These are phyloP conservation scores for Ascochyta clinopodiicola DNA, from an alignment of 2,329 filamentous ascomycete species.

Conservation along the genomic window DNA sequence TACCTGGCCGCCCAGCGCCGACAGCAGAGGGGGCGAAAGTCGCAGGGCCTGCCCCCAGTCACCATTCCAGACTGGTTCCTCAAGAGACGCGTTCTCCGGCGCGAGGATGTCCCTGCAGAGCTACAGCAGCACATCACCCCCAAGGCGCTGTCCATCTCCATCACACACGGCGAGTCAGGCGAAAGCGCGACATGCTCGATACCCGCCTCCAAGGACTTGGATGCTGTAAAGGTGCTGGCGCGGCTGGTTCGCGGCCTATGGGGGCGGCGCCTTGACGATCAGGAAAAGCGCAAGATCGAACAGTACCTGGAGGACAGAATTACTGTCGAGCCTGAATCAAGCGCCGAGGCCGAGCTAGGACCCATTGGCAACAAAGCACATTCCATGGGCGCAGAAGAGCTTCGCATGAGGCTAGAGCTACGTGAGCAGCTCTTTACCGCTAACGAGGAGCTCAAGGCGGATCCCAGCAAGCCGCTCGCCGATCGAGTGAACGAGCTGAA, in stretches of 20 bases:
- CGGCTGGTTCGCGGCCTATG: conserved; percentile 34
- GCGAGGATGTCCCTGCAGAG: conserved; percentile 37
- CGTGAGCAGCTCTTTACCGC: conserved; percentile 13
- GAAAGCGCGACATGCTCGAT: conserved; percentile 35
- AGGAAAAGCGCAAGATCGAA: conserved; percentile 32
- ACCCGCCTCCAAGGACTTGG: conserved; percentile 25
- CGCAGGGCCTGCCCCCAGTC: conserved; percentile 47
- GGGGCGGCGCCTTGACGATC: conserved; percentile 30
- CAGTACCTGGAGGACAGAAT: conserved; percentile 27
- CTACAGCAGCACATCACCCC: conserved; percentile 14
- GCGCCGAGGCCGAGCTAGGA: neutral
- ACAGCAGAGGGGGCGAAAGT: conserved; percentile 41
- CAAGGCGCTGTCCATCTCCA: conserved; percentile 29
- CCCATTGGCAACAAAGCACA: conserved; percentile 13
- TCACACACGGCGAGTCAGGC: conserved; percentile 33
- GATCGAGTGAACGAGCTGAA: conserved; percentile 20
- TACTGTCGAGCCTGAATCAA: neutral
- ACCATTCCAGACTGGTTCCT: conserved; percentile 66
- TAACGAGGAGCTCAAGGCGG: conserved; percentile 20
- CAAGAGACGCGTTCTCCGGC: conserved; percentile 56
- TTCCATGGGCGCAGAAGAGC: conserved; percentile 15
- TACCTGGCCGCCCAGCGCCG: conserved; percentile 46
- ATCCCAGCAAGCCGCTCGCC: conserved; percentile 19
- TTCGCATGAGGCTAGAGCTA: conserved; percentile 9
- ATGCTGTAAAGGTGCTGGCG: conserved; percentile 31